Evolutionary conservation across 768 basidiomycete species (phyloP), one percentile per base, ranked within the genome.

Genomic region (Tephrocybe sp.): DNA sequence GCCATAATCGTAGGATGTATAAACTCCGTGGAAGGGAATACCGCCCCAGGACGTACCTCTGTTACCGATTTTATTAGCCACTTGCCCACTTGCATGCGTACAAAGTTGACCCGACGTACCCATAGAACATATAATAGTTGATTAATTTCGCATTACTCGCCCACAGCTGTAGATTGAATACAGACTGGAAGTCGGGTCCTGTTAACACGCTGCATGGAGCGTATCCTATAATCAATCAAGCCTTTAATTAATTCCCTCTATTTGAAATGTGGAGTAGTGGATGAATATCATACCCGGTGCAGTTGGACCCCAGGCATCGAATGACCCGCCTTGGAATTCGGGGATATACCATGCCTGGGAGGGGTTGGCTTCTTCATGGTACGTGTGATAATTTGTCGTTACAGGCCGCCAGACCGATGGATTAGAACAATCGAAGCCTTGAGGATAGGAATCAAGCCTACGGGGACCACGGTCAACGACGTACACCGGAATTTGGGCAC

Each of bases 21-120:
- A 83, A 13, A 88, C 90, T 8, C 84, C 87, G 12, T 80, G 89
- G 70, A 83, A 88, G 1, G 91, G 86, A 35, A 92, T 71, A 9
- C 76, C 86, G 32, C 88, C 91, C 89, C 89, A 93, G 11, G 86
- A 90, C 0, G 91, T 92, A 19, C 91, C 90, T 7, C 90, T 90
- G 50, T 41, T n/a, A n/a, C n/a, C n/a, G n/a, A n/a, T n/a, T n/a
- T n/a, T n/a, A n/a, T n/a, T n/a, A n/a, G n/a, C n/a, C n/a, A n/a
- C n/a, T n/a, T n/a, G n/a, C n/a, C n/a, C n/a, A n/a, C n/a, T n/a
- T n/a, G n/a, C n/a, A n/a, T n/a, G n/a, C n/a, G n/a, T n/a, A n/a
- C n/a, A n/a, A n/a, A n/a, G n/a, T n/a, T n/a, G n/a, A n/a, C n/a
- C n/a, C n/a, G n/a, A n/a, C 69, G 52, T 62, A 86, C 86, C 86